phyloP scores from a whole-genome alignment of 2,329 filamentous ascomycete genomes.

The Talaromyces sp. region DNA sequence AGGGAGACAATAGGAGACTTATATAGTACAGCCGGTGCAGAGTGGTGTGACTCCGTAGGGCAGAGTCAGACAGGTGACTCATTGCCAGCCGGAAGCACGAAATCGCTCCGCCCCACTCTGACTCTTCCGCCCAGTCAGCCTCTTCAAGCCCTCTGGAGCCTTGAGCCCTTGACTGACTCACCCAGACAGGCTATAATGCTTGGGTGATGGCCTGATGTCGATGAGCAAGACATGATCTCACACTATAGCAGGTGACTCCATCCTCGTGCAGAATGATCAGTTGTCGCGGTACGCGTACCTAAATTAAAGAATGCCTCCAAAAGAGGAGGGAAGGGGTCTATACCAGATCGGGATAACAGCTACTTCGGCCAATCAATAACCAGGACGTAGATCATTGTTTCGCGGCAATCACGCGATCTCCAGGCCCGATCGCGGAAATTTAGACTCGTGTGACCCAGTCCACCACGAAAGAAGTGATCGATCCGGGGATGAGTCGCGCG shows the following conservation, averaged over 20 bases:
- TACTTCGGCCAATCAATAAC: background rate
- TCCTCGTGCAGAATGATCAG: background rate
- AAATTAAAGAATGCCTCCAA: background rate
- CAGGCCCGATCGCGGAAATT: background rate
- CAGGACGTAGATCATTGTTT: background rate
- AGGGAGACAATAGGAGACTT: background rate
- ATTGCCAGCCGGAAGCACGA: slow-evolving; percentile 9
- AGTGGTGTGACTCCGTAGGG: slow-evolving; percentile 1
- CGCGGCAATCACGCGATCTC: background rate
- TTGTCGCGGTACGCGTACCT: background rate
- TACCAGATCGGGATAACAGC: background rate
- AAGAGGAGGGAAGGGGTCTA: background rate
- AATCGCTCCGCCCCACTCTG: slow-evolving; percentile 1
- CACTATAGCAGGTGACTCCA: background rate
- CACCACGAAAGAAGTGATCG: background rate
- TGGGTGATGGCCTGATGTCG: background rate
- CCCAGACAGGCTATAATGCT: background rate
- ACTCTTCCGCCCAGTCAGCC: background rate
- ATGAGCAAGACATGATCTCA: background rate
- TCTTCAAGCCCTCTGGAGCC: background rate
- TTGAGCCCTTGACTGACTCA: background rate
- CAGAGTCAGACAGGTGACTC: slow-evolving; percentile 6
- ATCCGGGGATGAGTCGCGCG: background rate
- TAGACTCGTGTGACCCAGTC: background rate
- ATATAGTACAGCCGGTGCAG: background rate